phyloP scores from a whole-genome alignment of 1,284 basidiomycete genomes.

The Ceratobasidium sp. region DNA sequence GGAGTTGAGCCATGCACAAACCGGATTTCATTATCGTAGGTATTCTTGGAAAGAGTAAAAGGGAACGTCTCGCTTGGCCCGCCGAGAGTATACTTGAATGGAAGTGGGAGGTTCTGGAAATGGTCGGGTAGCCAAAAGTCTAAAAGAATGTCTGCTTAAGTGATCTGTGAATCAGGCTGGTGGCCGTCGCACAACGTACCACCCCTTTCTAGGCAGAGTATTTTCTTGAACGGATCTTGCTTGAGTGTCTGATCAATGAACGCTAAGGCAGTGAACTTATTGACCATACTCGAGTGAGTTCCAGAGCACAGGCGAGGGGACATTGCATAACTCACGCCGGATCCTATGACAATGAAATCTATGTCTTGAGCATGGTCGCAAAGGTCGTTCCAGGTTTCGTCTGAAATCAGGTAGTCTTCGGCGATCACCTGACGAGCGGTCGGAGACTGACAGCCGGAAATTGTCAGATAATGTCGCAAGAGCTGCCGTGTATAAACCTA shows the following conservation, averaged over 20 bases:
- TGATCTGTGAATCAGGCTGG: too few species aligned
- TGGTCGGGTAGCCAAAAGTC: constrained; percentile 51
- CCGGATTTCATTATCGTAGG: constrained; percentile 42
- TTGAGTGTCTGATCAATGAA: constrained; percentile 52
- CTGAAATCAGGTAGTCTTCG: constrained; percentile 24
- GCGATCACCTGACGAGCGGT: constrained; percentile 25
- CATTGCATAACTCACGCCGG: constrained; percentile 4
- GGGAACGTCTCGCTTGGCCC: constrained; percentile 49
- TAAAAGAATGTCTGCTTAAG: background rate
- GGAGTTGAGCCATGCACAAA: constrained; percentile 50
- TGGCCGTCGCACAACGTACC: constrained; percentile 40
- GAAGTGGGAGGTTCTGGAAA: constrained; percentile 49
- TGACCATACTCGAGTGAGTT: background rate
- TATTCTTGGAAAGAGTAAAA: constrained; percentile 47
- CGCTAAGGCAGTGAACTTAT: constrained; percentile 52
- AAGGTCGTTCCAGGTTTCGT: constrained; percentile 25
- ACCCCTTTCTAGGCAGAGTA: constrained; percentile 52
- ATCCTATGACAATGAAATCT: constrained; percentile 38
- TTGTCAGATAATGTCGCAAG: background rate
- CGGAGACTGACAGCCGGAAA: background rate
- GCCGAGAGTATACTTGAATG: constrained; percentile 47
- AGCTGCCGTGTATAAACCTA: background rate
- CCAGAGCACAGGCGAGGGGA: background rate
- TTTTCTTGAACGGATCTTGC: constrained; percentile 50
- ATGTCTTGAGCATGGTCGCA: constrained; percentile 12